Evolutionary conservation across 768 basidiomycete genomes (phyloP), one percentile per base, ranked within the genome.

Genomic region (Tricholoma bakamatsutake): DNA sequence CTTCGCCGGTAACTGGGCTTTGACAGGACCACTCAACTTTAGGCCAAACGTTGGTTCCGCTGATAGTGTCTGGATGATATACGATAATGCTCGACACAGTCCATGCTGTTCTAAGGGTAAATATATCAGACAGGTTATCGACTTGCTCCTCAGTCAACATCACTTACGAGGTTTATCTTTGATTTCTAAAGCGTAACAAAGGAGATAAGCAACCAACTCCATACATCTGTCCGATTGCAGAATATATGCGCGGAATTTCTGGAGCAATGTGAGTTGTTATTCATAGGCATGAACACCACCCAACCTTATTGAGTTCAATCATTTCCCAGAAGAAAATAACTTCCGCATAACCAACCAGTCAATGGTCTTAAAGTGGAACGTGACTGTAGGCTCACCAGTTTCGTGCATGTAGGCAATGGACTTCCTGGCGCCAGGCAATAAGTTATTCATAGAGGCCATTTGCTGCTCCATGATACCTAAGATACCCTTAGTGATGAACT

Each of bases 161-260:
- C 52, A 70, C 85, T 66, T 66, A 96, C 93, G 84, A 57, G 93
- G 89, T 71, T 92, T 93, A 65, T 98, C 95, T 69, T 97, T 97
- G 65, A 93, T 85, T 58, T 95, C 92, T 27, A 97, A 75, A 49
- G 83, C 83, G 66, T 88, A 88, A 62, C 88, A 87, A 12, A 97
- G 71, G 34, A 96, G 78, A 67, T 90, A 87, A 0, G 81, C 88
- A 27, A 93, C 73, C 4, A 94, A 65, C 63, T 95, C 89, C 68
- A 83, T 83, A 2, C 82, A 83, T 66, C 81, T 86, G 34, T 92
- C 90, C 1, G 87, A 88, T 51, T 93, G 88, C 11, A 95, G 70
- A 7, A 95, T 72, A 66, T 87, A 86, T n/a, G 76, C 71, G 18
- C 90, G 82, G 71, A 98, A 95, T 86, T 93, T 94, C 93, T 97